Conservation (phyloP, 257 asterid genomes). For the Solanum chiquidenum region DNA sequence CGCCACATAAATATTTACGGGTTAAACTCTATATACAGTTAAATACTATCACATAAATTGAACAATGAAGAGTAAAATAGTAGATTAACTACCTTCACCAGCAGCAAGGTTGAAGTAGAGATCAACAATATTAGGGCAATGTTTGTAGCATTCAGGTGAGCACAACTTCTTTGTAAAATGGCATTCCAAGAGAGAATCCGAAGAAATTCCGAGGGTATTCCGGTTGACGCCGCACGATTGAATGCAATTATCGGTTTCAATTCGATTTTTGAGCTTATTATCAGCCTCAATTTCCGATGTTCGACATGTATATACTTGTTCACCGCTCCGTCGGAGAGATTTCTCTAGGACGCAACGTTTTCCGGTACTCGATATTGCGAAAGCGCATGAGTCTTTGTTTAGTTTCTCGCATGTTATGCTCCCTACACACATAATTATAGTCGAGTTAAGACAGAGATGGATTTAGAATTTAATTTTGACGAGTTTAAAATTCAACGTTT, state of each 20-base stretch:
- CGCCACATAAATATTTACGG: no score
- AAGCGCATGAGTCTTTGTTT: constrained; percentile 42
- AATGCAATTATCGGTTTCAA: constrained; percentile 60
- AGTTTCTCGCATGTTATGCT: constrained; percentile 43
- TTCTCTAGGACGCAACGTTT: constrained; percentile 69
- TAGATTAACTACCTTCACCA: constrained; percentile 42
- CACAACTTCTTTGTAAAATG: constrained; percentile 46
- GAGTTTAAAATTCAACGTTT: not conserved
- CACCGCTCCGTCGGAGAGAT: constrained; percentile 31
- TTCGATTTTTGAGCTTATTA: constrained; percentile 17
- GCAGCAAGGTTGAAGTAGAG: constrained; percentile 84
- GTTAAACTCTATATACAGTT: no score
- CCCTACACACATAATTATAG: constrained; percentile 12
- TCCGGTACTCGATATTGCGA: constrained; percentile 48
- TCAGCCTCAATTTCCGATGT: constrained; percentile 60
- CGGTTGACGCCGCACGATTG: constrained; percentile 55
- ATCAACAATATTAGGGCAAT: constrained; percentile 65
- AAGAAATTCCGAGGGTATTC: constrained; percentile 62
- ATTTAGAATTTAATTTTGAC: not conserved
- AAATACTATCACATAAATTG: not conserved
- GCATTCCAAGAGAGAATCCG: constrained; percentile 56
- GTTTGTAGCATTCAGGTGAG: constrained; percentile 47
- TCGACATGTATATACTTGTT: constrained; percentile 36
- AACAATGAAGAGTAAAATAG: fast-evolving
- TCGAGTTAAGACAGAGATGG: not conserved